These are phyloP conservation scores for Xylariales sp. DNA, from an alignment of 2,329 filamentous ascomycete species.

Conservation along the genomic window DNA sequence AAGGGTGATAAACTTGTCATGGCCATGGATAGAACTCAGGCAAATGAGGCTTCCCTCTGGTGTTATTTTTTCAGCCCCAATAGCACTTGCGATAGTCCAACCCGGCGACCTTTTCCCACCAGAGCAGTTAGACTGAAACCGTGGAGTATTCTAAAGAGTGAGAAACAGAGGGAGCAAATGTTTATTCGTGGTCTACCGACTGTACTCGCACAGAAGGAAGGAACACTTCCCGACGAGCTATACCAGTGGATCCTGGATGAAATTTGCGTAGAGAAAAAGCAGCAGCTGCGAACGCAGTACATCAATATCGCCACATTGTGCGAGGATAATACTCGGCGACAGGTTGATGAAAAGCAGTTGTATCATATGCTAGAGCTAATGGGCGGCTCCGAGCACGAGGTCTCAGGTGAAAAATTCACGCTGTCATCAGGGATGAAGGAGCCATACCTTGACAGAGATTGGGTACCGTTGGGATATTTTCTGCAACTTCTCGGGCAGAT, in stretches of 20 bases:
- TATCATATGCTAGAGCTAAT: slow-evolving; percentile 53
- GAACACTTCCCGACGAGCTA: slow-evolving; percentile 56
- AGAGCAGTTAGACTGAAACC: slow-evolving; percentile 27
- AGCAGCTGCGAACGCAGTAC: slow-evolving; percentile 57
- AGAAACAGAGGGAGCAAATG: slow-evolving; percentile 49
- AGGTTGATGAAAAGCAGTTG: slow-evolving; percentile 41
- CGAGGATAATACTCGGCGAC: slow-evolving; percentile 34
- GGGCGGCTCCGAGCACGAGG: slow-evolving; percentile 49
- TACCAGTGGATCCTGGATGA: slow-evolving; percentile 63
- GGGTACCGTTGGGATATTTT: slow-evolving; percentile 39
- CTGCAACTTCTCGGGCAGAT: slow-evolving; percentile 36
- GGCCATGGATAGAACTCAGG: slow-evolving; percentile 47
- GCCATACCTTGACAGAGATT: slow-evolving; percentile 34
- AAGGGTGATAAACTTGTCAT: slow-evolving; percentile 29
- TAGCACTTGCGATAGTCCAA: slow-evolving; percentile 18
- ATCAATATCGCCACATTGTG: slow-evolving; percentile 46
- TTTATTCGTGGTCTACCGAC: slow-evolving; percentile 60
- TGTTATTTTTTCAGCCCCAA: slow-evolving; percentile 48
- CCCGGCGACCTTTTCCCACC: slow-evolving; percentile 30
- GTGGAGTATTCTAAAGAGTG: slow-evolving; percentile 46
- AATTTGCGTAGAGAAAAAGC: slow-evolving; percentile 50
- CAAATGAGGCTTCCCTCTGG: slow-evolving; percentile 26
- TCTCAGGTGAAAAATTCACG: slow-evolving; percentile 18
- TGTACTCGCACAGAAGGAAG: slow-evolving; percentile 41
- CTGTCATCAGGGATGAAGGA: slow-evolving; percentile 19